Conservation (phyloP, 768 basidiomycete species). For the Suillus ampliporus region DNA sequence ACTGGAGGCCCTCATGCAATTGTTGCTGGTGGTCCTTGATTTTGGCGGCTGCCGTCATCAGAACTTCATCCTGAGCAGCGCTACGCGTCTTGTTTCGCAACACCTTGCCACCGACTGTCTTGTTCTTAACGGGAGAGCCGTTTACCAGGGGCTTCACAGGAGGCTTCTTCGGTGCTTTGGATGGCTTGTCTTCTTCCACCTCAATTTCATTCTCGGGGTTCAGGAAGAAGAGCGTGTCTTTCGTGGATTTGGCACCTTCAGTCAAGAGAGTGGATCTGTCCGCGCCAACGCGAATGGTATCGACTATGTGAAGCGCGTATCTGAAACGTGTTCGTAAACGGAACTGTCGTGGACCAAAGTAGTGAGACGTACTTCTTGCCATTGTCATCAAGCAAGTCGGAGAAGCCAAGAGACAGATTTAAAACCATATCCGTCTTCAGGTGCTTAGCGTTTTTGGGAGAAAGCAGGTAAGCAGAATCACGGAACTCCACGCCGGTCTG, state of each 20-base stretch:
- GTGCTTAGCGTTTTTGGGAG: constrained; percentile 74
- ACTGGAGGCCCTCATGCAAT: constrained; percentile 76
- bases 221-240: constrained; percentile 89
- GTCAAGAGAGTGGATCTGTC: constrained; percentile 75
- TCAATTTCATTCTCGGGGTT: constrained; percentile 63
- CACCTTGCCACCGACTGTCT: constrained; percentile 83
- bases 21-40: constrained; percentile 89
- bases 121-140: constrained; percentile 71
- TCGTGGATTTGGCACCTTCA: constrained; percentile 80
- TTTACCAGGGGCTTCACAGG: constrained; percentile 60
- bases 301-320: constrained; percentile 87
- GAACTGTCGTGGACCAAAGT: not conserved
- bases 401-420: constrained; percentile 84
- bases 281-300: constrained; percentile 81
- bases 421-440: constrained; percentile 85
- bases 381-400: constrained; percentile 75
- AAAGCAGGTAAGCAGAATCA: constrained; percentile 83
- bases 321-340: constrained; percentile 42
- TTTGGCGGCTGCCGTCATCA: constrained; percentile 76
- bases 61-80: constrained; percentile 83
- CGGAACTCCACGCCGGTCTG: constrained; percentile 97
- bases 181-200: constrained; percentile 54
- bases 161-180: constrained; percentile 59
- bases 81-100: constrained; percentile 90
- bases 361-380: constrained; percentile 70